A percentile compares a stretch with the other conserved stretches of the same genome.
phyloP scores from a whole-genome alignment of 306 rosid species.

The Delonix regia region DNA sequence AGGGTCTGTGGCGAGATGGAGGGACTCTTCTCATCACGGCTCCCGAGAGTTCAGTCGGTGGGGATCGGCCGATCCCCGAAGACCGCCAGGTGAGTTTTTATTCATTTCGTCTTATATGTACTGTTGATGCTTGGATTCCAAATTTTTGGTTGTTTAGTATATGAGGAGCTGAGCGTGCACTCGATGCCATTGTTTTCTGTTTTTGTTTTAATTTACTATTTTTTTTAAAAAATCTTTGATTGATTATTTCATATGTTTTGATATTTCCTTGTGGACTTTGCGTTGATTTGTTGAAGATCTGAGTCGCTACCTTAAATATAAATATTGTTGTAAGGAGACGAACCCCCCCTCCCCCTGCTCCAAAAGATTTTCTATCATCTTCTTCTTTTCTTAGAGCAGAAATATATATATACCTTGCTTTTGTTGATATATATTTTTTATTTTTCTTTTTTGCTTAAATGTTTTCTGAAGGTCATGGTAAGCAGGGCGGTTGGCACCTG shows the following conservation, averaged over 20 bases:
- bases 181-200: neutral
- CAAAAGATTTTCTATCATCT: neutral
- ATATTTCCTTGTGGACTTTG: neutral
- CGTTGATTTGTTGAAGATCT: conserved; percentile 48
- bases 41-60: conserved; percentile 79
- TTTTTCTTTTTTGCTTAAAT: conserved; percentile 39
- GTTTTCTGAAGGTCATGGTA: conserved; percentile 90
- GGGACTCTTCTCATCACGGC: conserved; percentile 81
- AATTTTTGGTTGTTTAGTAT: neutral
- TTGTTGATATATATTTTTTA: conserved; percentile 50
- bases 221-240: neutral
- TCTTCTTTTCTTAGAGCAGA: conserved; percentile 14
- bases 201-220: neutral
- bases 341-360: neutral
- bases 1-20: conserved; percentile 86
- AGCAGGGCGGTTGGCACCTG: conserved; percentile 91
- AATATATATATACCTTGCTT: conserved; percentile 47
- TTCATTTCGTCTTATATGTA: neutral
- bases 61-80: conserved; percentile 81
- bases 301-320: neutral
- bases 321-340: conserved; percentile 1
- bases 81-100: conserved; percentile 68
- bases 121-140: neutral
- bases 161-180: neutral
- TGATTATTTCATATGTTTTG: neutral